These are phyloP conservation scores for Euphorbia pulcherrima DNA, from an alignment of 345 rosid genomes.

Conservation along the genomic window DNA sequence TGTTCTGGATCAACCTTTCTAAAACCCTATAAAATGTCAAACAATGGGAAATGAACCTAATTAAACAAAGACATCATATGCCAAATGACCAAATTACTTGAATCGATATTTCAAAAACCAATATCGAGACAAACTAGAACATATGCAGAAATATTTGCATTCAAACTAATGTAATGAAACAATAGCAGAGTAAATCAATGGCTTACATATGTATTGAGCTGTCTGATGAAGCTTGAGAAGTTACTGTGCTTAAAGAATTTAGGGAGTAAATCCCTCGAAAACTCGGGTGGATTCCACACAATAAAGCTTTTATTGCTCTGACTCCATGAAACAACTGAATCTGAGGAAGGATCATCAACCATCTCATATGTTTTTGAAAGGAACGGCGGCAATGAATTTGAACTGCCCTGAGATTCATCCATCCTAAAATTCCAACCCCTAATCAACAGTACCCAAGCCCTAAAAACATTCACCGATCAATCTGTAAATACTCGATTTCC, in stretches of 20 bases:
- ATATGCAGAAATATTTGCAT: not conserved
- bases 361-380: slow-evolving; percentile 78
- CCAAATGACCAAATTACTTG: slow-evolving; percentile 64
- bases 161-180: not conserved
- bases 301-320: slow-evolving; percentile 59
- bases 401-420: slow-evolving; percentile 70
- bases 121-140: not conserved
- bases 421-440: slow-evolving; percentile 25
- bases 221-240: slow-evolving; percentile 94
- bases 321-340: slow-evolving; percentile 79
- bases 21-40: slow-evolving; percentile 58
- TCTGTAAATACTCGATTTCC: slow-evolving; percentile 4
- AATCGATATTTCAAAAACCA: slow-evolving; percentile 76
- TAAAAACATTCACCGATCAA: not conserved
- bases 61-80: not conserved
- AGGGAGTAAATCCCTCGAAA: slow-evolving; percentile 70
- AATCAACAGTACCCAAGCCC: slow-evolving; percentile 16
- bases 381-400: slow-evolving; percentile 83
- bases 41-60: slow-evolving; percentile 17
- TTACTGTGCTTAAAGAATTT: slow-evolving; percentile 86
- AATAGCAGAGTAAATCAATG: slow-evolving; percentile 3
- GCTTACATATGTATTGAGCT: slow-evolving; percentile 91
- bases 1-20: slow-evolving; percentile 74
- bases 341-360: slow-evolving; percentile 77
- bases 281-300: slow-evolving; percentile 73